A percentile compares a stretch with the other conserved stretches of the same genome.
These are phyloP conservation scores for Tylopilus cervinicoccineus DNA, from an alignment of 768 basidiomycete species.

Conservation along the genomic window DNA sequence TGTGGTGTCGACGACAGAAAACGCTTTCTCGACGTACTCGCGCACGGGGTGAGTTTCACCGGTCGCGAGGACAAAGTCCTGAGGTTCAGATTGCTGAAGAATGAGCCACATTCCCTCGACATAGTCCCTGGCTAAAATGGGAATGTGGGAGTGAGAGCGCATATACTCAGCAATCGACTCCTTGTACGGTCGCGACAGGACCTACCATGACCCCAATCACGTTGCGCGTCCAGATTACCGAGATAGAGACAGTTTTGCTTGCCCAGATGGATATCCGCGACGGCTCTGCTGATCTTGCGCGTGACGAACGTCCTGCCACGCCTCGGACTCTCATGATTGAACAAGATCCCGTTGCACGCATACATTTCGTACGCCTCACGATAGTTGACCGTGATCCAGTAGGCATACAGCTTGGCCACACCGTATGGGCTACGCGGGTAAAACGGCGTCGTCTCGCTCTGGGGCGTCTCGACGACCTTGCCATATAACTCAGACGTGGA, in stretches of 20 bases:
- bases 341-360: slow-evolving; percentile 94
- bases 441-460: slow-evolving; percentile 95
- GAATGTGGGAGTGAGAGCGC: background rate
- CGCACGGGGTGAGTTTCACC: slow-evolving; percentile 95
- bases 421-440: slow-evolving; percentile 98
- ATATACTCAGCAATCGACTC: slow-evolving; percentile 5
- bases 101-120: slow-evolving; percentile 98
- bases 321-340: slow-evolving; percentile 97
- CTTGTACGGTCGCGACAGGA: slow-evolving; percentile 1
- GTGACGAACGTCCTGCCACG: slow-evolving; percentile 95
- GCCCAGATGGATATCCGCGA: slow-evolving; percentile 85
- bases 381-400: slow-evolving; percentile 90
- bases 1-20: slow-evolving; percentile 59
- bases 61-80: slow-evolving; percentile 94
- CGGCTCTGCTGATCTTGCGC: slow-evolving; percentile 89
- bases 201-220: slow-evolving; percentile 97
- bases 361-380: slow-evolving; percentile 96
- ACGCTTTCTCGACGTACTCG: slow-evolving; percentile 89
- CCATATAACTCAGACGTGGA: slow-evolving; percentile 97
- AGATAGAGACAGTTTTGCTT: slow-evolving; percentile 91
- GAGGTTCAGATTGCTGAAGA: slow-evolving; percentile 78
- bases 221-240: slow-evolving; percentile 90
- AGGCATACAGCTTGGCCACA: slow-evolving; percentile 90
- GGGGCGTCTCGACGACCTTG: slow-evolving; percentile 93
- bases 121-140: slow-evolving; percentile 72